A percentile compares a stretch with the other conserved stretches of the same genome.
phyloP scores from a whole-genome alignment of 768 basidiomycete genomes.

The Naganishia kalamii region DNA sequence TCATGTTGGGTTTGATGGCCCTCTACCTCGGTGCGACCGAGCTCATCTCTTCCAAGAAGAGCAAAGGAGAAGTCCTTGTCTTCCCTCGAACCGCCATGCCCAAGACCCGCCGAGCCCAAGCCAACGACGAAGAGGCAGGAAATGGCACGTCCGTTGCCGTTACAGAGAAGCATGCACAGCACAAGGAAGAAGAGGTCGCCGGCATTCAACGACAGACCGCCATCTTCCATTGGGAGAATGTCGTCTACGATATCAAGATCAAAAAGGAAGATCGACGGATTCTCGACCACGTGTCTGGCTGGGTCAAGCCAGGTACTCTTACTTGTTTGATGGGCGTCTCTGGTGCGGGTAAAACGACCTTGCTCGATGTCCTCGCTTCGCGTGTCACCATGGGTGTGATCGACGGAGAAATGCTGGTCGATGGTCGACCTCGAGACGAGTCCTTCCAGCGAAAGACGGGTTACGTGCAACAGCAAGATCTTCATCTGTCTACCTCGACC shows the following conservation, averaged over 20 bases:
- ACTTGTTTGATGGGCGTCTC: conserved; percentile 51
- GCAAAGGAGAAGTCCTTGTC: conserved; percentile 48
- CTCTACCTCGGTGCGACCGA: conserved; percentile 43
- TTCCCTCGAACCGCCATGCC: conserved; percentile 42
- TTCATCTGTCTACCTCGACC: conserved; percentile 47
- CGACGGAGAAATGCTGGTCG: conserved; percentile 50
- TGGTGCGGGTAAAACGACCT: conserved; percentile 49
- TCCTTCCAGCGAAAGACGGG: conserved; percentile 51
- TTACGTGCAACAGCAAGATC: conserved; percentile 48
- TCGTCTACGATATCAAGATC: conserved; percentile 47
- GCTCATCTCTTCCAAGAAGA: conserved; percentile 43
- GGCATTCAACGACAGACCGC: conserved; percentile 45
- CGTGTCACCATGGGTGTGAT: conserved; percentile 50
- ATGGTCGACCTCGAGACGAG: conserved; percentile 46
- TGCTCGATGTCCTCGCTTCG: conserved; percentile 44
- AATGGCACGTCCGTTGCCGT: background rate
- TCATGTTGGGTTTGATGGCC: conserved; percentile 36
- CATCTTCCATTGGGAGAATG: conserved; percentile 46
- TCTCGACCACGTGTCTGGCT: conserved; percentile 44
- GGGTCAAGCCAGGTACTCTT: conserved; percentile 40
- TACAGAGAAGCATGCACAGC: conserved; percentile 2
- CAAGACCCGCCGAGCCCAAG: conserved; percentile 1
- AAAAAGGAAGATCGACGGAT: conserved; percentile 50
- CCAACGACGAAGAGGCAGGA: conserved; percentile 17
- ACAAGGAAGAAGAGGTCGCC: conserved; percentile 22